Evolutionary conservation across 208 protist genomes (phyloP), one percentile per base, ranked within the genome.

Genomic region (Endotrypanum monterogeii): DNA sequence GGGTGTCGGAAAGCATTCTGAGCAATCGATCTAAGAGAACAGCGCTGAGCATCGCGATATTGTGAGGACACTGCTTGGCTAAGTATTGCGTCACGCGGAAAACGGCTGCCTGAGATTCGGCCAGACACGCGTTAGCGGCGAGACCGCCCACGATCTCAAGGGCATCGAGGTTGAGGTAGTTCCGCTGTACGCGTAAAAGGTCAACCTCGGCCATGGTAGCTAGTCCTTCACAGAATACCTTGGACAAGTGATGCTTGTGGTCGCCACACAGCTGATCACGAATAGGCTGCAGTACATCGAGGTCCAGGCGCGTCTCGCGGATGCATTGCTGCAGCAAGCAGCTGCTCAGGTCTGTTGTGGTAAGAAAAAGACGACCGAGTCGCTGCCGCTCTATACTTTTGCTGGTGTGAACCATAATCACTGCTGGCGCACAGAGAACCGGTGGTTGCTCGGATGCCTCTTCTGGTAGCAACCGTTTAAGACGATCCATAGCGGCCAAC

Each of bases 121-220:
- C 83, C 35, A 85, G 76, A n/a, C 72, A 80, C 3, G 82, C 51
- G 44, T 73, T 71, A 8, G 75, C 66, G 30, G 78, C 76, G 50
- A 95, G 71, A 23, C 84, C 83, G 55, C 83, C 78, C 11, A 86
- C 72, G 5, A 93, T 78, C 71, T 95, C 90, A 6, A 95, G 66
- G n/a, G 89, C 84, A 72, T 95, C 90, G 51, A 93, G 44, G 54
- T 90, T 63, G 35, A 92, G 83, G 39, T 93, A 81, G n/a, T 61
- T 71, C 39, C 55, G 48, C 74, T 84, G 83, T 54, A 78, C 65
- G 63, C 73, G 75, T 20, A 68, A 60, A 30, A 73, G 50, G 76
- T 62, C 69, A 18, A 83, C 73, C 68, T 83, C 73, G 3, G 73
- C 74, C 30, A 78, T 72, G 0, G 69, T 61, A 3, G 79, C 83